phyloP scores from a whole-genome alignment of 2,329 filamentous ascomycete species.

The Ciborinia camelliae region DNA sequence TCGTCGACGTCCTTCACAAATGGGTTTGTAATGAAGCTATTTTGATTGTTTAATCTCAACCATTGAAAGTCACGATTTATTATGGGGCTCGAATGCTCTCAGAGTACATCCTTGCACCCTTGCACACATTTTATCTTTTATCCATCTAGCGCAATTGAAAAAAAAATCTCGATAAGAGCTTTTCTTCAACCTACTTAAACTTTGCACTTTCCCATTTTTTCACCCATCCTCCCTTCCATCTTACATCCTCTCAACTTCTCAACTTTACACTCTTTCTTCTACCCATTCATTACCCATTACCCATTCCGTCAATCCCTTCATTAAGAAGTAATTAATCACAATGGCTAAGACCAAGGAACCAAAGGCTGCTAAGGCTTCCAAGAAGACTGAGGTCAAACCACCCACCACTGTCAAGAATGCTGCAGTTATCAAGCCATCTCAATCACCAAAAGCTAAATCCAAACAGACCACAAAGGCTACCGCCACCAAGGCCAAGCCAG shows the following conservation, averaged over 20 bases:
- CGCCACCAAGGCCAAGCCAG: constrained; percentile 35
- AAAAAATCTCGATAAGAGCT: constrained; percentile 35
- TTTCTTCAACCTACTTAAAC: constrained; percentile 19
- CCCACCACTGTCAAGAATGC: constrained; percentile 59
- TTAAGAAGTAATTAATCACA: constrained; percentile 36
- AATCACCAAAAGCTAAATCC: constrained; percentile 63
- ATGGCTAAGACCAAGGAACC: constrained; percentile 68
- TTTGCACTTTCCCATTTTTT: constrained; percentile 24
- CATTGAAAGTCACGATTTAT: constrained; percentile 20
- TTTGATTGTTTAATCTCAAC: constrained; percentile 11
- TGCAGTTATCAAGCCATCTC: constrained; percentile 63
- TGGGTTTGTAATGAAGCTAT: constrained; percentile 4
- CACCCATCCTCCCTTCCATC: constrained; percentile 22
- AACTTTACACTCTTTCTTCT: constrained; percentile 3
- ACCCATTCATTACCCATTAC: not conserved
- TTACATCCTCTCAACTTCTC: constrained; percentile 16
- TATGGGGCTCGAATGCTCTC: not conserved
- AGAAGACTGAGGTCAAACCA: constrained; percentile 50
- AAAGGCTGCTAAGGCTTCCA: constrained; percentile 56
- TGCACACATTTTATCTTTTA: constrained; percentile 8
- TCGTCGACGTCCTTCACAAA: not conserved
- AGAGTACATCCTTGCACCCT: no score
- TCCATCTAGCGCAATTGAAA: constrained; percentile 15
- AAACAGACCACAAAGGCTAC: constrained; percentile 62
- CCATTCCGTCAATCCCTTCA: not conserved